Evolutionary conservation across 495 filamentous ascomycete species (phyloP), one percentile per base, ranked within the genome.

Genomic region (Penicillium chermesinum): DNA sequence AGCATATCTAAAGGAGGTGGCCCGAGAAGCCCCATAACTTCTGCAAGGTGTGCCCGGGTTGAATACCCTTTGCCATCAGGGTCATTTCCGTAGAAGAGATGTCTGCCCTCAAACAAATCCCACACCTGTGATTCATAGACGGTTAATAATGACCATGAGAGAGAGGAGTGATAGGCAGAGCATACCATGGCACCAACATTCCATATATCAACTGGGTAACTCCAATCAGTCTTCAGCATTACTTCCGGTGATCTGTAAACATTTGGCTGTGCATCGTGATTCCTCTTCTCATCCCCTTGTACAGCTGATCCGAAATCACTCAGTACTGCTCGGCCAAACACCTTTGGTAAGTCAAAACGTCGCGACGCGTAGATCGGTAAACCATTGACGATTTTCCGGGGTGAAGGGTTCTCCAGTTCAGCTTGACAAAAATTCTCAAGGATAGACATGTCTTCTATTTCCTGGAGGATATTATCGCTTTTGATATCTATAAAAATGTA

Each of bases 121-220:
- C 73, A 77, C 7, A 71, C 54, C 73, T 58, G 54, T 40, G 35
- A 52, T 38, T 19, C 33, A 40, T 3, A 13, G 18, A 10, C 38
- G 16, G 14, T 40, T 35, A 44, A 21, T 36, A 36, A 9, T 13
- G 10, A 18, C 9, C 12, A 15, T 22, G 18, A 27, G 16, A 50
- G 34, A 20, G 13, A 58, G 15, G n/a, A n/a, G 6, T n/a, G 13
- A 37, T 37, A 6, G 35, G 35, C 5, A 35, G 33, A 43, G 18
- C 34, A 48, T 52, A 48, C 17, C 41, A 44, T 38, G 38, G 20
- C 32, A 3, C 73, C 75, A 13, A 71, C 61, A 52, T 71, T 74
- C 75, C 76, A 77, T 37, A 77, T 72, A 48, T 79, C 76, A 33
- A 76, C 61, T 3, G 60, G 44, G 50, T 73, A 72, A 20, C 52